Conservation (phyloP, 169 alveolate species). For the Plasmodium billcollinsi region DNA sequence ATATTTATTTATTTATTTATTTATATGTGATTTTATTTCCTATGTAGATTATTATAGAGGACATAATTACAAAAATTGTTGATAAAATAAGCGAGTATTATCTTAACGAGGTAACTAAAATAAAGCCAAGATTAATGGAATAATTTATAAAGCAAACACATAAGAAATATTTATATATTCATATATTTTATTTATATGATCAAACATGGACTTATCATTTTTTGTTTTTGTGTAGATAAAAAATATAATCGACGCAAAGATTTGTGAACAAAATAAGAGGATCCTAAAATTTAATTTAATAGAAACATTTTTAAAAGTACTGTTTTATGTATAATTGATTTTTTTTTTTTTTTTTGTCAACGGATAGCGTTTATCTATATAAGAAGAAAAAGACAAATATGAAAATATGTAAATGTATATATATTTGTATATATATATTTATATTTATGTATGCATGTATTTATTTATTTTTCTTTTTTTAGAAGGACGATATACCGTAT, state of each 20-base stretch:
- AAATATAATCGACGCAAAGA: conserved; percentile 40
- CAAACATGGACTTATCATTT: neutral
- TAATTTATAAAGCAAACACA: no score
- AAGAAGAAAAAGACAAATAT: neutral
- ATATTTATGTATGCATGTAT: neutral
- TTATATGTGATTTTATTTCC: neutral
- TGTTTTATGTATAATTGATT: no score
- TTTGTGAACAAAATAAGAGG: conserved; percentile 43
- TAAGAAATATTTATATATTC: no score
- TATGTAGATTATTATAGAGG: conserved; percentile 43
- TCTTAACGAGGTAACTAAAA: conserved; percentile 42
- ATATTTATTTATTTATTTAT: neutral
- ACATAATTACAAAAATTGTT: conserved; percentile 38
- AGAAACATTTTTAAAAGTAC: conserved; percentile 20
- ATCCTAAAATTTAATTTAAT: conserved; percentile 37
- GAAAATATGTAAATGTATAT: neutral
- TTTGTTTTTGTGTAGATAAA: conserved; percentile 38
- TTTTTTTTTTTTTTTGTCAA: no score
- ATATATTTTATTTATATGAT: no score
- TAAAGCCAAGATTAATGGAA: no score
- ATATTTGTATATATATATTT: neutral
- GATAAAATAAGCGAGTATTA: conserved; percentile 61
- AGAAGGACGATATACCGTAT: conserved; percentile 39
- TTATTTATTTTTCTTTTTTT: neutral
- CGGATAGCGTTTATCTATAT: neutral